These are phyloP conservation scores for Colletotrichum sp. DNA, from an alignment of 2,329 filamentous ascomycete species.

Conservation along the genomic window DNA sequence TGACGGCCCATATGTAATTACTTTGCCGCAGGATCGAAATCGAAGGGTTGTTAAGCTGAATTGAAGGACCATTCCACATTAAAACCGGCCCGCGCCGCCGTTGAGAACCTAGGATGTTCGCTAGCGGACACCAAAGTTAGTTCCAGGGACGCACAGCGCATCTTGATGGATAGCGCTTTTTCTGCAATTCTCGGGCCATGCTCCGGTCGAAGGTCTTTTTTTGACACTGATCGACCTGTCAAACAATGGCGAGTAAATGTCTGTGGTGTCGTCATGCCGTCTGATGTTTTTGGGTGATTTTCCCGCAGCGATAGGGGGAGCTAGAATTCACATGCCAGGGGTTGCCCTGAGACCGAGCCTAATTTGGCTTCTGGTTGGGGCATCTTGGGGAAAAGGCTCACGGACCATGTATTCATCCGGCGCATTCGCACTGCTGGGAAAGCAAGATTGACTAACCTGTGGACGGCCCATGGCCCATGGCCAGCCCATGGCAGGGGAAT, in stretches of 20 bases:
- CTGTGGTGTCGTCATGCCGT: conserved; percentile 14
- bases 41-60: neutral
- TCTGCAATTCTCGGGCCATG: neutral
- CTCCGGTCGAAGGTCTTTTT: neutral
- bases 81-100: conserved; percentile 17
- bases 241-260: neutral
- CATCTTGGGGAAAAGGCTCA: neutral
- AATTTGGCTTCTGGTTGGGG: neutral
- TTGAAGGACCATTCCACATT: neutral
- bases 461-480: neutral
- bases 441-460: conserved; percentile 10
- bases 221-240: neutral
- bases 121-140: neutral
- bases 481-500: conserved; percentile 14
- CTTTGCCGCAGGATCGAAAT: neutral
- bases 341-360: conserved; percentile 14
- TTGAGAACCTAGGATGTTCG: neutral
- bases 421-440: conserved; percentile 13
- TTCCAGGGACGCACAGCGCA: neutral
- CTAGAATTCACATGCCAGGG: conserved; percentile 18
- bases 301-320: neutral
- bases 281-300: neutral
- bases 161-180: neutral
- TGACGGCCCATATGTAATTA: neutral
- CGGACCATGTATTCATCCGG: conserved; percentile 20